Evolutionary conservation across 2,329 filamentous ascomycete genomes (phyloP), one percentile per base, ranked within the genome.

Genomic region (Trichoderma arundinaceum): DNA sequence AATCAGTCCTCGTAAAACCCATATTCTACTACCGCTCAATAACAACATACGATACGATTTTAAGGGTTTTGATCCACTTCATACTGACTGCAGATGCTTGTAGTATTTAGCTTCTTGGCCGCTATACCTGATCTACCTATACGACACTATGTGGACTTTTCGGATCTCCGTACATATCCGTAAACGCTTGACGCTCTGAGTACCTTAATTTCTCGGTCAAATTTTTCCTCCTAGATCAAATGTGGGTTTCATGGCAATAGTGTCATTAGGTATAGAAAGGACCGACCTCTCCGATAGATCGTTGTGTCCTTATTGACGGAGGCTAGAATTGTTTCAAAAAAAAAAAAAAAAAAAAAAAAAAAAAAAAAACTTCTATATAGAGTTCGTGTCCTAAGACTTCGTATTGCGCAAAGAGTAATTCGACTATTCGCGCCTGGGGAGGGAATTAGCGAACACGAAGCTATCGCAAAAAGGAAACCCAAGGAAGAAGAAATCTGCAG

Each of bases 121-220:
- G 7, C 33, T 35, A 32, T 51, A 19, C n/a, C 22, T 17, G 22
- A 46, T 46, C 28, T 9, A 19, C 4, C n/a, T 3, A 8, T 10
- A 15, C 22, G 10, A 22, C 22, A 13, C 28, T 17, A 17, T 32
- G n/a, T 13, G 39, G 22, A 28, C 6, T 1, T 39, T 12, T 32
- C 44, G 43, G 43, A 49, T 49, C 7, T 13, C 33, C 57, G 44
- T 38, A 35, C 22, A 33, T 49, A 19, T 39, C 57, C 43, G 57
- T 60, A 60, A 49, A 8, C 43, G 44, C 15, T 12, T n/a, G 44
- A 28, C 13, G 13, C 13, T 28, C 15, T 6, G 10, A 13, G 39
- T 44, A 13, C 5, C 6, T 9, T 44, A 33, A 19, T 32, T 57
- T 28, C 12, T 33, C 39, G 53, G 53, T 4, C 19, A 13, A 10